Base-by-base conservation (phyloP, 257 asterid genomes). In the Penstemon barbatus region DNA sequence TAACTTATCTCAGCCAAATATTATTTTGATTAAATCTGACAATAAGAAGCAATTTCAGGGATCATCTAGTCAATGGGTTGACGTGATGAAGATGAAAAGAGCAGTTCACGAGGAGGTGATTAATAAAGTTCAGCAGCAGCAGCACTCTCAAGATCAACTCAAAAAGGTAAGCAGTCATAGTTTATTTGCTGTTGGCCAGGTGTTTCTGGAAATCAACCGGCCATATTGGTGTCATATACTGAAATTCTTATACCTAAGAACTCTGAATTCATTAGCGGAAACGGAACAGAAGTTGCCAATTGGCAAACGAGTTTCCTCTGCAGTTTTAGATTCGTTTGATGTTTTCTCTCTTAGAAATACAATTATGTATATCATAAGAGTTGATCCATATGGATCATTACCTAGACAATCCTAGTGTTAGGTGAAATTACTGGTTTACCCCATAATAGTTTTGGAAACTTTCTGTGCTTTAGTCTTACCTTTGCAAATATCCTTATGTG, bases 61-160 rank as follows among this genome's bases (percentile, higher is more conserved):
- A 39, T 52, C 77, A 67, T 62, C 88, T 69, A 75, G 83, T 63
- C 89, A 86, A 64, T 85, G 89, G 94, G 80, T 71, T 56, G 95
- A 91, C 74, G 92, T 94, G 80, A 94, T 94, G 99, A 91, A 89
- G 84, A 58, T 43, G 83, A 94, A 94, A 80, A 82, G 99, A 85
- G 94, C 89, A 52, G 74, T 86, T 57, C 99, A 91, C 42, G 99
- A 94, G 86, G 91, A 77, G 79, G 94, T 94, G 80, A 94, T 94
- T 55, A 84, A 81, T 48, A 94, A 93, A 82, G 86, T 87, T 72
- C 97, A 79, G 18, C 75, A 80, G 18, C 75, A 80, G 63, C 92
- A 89, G 77, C 84, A 71, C 63, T 71, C 86, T 25, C 74, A 49
- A 71, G 83, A 82, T 78, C 75, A 69, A 55, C 71, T 56, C 61